phyloP scores from a whole-genome alignment of 352 stramenopile genomes.

The Pythium plurisporium region DNA sequence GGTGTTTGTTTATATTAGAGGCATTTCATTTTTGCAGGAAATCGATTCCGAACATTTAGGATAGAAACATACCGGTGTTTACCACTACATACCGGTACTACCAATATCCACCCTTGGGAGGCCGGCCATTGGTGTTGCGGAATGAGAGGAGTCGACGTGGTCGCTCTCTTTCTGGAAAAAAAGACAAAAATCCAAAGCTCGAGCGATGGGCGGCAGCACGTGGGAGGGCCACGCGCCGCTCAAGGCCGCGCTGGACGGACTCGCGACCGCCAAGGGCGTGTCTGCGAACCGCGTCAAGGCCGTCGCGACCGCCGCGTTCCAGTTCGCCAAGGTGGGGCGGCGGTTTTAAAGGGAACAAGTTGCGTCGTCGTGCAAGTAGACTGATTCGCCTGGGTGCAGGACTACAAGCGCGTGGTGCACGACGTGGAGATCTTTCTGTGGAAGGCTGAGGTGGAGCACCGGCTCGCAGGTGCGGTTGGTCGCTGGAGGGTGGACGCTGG shows the following conservation, averaged over 20 bases:
- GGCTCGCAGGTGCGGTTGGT: constrained; percentile 47
- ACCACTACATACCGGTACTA: no score
- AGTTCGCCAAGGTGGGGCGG: constrained; percentile 60
- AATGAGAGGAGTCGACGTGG: background rate
- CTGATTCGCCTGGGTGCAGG: constrained; percentile 29
- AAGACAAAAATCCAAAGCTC: background rate
- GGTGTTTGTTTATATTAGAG: background rate
- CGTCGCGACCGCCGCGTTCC: constrained; percentile 60
- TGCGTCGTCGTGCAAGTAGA: no score
- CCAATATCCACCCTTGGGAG: no score
- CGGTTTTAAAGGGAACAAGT: no score
- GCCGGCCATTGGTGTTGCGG: background rate
- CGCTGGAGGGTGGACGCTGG: background rate
- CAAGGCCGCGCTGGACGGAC: constrained; percentile 55
- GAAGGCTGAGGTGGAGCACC: constrained; percentile 78
- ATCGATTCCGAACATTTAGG: background rate
- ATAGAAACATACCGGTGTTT: constrained; percentile 6
- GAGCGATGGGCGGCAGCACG: constrained; percentile 12
- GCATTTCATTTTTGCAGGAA: background rate
- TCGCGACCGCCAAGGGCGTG: constrained; percentile 74
- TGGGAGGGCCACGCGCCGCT: constrained; percentile 75
- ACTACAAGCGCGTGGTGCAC: constrained; percentile 86
- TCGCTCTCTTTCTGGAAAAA: background rate
- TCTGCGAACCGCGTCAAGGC: constrained; percentile 72
- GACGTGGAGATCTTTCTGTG: constrained; percentile 83